Base-by-base conservation (phyloP, 1,284 basidiomycete genomes). In the Clitocybe nebularis region DNA sequence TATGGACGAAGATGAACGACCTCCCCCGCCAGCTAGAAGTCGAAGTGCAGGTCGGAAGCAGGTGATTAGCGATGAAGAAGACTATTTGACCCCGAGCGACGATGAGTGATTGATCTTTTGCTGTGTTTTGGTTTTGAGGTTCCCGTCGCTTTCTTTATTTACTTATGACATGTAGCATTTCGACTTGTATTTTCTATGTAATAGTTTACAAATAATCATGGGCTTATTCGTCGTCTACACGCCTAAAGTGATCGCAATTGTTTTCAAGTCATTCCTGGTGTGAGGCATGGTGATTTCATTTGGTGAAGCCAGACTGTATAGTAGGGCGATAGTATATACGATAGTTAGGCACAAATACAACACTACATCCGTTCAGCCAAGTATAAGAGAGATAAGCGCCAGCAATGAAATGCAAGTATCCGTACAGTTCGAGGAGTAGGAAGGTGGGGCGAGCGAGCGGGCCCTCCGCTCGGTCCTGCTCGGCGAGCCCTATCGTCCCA, bases 61-160 rank as follows among this genome's bases (percentile, higher is more conserved):
- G 61, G 74, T 89, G 42, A 63, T 87, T 60, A 88, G 84, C 52
- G 85, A 89, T 53, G 85, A 88, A 48, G 86, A 87, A 60, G n/a
- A n/a, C n/a, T 81, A 80, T 55, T 60, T 81, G 50, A 81, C 78
- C 16, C 75, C 74, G 24, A 80, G 75, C 48, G 77, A 80, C 43
- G 77, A 81, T 28, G 79, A 81, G 13, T 78, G 55, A 57, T 50
- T 14, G 21, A 6, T 32, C 43, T 36, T 48, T 23, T n/a, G n/a
- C n/a, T n/a, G n/a, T n/a, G n/a, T n/a, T n/a, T n/a, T n/a, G n/a
- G n/a, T n/a, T n/a, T n/a, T n/a, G n/a, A n/a, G n/a, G n/a, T n/a
- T n/a, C n/a, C n/a, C n/a, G n/a, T n/a, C n/a, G n/a, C n/a, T n/a
- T n/a, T n/a, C n/a, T n/a, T n/a, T n/a, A n/a, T n/a, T n/a, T n/a